Evolutionary conservation across 352 stramenopile species (phyloP).

Genomic region (Globisporangium spiculum): DNA sequence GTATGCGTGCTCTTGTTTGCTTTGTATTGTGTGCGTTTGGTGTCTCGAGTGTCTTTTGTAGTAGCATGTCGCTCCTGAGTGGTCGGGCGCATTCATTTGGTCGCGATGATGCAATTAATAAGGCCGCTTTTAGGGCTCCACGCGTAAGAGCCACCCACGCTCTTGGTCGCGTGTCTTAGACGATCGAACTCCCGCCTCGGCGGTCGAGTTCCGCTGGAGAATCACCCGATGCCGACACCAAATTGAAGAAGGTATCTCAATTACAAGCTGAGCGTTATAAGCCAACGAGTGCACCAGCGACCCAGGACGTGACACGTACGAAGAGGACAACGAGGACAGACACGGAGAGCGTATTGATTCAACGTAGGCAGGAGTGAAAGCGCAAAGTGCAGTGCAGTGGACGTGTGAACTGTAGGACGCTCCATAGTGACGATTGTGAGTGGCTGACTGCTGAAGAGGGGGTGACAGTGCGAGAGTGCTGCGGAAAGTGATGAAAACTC

Average conservation of each 20-base stretch:
- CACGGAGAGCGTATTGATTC: background rate
- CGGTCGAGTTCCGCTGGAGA: constrained; percentile 14
- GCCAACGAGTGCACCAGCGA: background rate
- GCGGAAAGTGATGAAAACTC: constrained; percentile 19
- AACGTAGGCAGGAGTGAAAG: background rate
- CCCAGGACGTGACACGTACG: background rate
- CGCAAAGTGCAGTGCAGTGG: background rate
- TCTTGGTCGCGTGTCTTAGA: constrained; percentile 4
- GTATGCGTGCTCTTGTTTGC: background rate
- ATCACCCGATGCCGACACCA: constrained; percentile 11
- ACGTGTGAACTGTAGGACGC: background rate
- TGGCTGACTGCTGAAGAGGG: background rate
- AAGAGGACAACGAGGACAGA: constrained; percentile 6
- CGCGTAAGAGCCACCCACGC: background rate
- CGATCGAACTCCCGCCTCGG: background rate
- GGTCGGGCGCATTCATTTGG: background rate
- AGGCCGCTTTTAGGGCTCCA: constrained; percentile 31
- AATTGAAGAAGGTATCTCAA: constrained; percentile 22
- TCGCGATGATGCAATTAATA: constrained; percentile 29
- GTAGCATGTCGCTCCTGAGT: background rate
- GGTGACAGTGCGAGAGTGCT: constrained; percentile 14
- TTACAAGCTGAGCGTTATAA: constrained; percentile 11
- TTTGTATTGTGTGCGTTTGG: background rate
- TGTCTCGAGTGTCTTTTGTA: background rate
- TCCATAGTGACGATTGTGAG: background rate